phyloP scores from a whole-genome alignment of 495 filamentous ascomycete species.

The Letharia columbiana region DNA sequence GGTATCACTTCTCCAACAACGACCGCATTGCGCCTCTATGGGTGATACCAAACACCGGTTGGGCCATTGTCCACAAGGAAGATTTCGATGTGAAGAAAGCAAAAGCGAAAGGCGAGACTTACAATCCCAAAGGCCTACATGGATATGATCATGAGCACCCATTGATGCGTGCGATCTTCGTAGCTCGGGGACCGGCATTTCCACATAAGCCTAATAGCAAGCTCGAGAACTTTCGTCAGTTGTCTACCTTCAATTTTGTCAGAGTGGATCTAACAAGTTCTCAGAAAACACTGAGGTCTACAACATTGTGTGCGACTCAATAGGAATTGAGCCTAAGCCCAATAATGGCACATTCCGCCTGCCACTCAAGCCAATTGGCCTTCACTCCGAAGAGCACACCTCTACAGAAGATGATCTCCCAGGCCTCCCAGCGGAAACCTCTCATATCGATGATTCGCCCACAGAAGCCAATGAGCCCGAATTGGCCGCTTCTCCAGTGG shows the following conservation, averaged over 20 bases:
- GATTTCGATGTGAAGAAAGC: constrained; percentile 40
- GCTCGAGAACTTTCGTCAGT: constrained; percentile 77
- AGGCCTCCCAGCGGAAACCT: constrained; percentile 25
- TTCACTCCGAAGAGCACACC: constrained; percentile 48
- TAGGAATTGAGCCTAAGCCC: constrained; percentile 36
- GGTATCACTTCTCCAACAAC: constrained; percentile 44
- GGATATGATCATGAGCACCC: constrained; percentile 45
- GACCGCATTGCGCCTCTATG: constrained; percentile 45
- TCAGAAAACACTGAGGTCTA: constrained; percentile 91
- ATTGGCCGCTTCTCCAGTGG: not conserved
- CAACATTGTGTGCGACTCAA: constrained; percentile 65
- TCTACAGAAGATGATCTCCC: constrained; percentile 32
- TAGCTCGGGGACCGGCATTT: constrained; percentile 44
- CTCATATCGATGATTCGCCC: not conserved
- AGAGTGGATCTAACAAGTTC: not conserved
- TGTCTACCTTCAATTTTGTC: constrained; percentile 17
- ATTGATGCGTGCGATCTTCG: constrained; percentile 46
- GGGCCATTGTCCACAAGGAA: constrained; percentile 42
- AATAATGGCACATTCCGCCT: constrained; percentile 57
- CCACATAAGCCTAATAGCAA: constrained; percentile 69
- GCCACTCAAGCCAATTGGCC: constrained; percentile 58
- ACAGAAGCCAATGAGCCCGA: not conserved
- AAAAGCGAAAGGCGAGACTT: constrained; percentile 31
- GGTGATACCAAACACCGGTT: constrained; percentile 46
- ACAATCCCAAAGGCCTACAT: constrained; percentile 41